Conservation (phyloP, 2,329 filamentous ascomycete species). For the Cladosporium sp. region DNA sequence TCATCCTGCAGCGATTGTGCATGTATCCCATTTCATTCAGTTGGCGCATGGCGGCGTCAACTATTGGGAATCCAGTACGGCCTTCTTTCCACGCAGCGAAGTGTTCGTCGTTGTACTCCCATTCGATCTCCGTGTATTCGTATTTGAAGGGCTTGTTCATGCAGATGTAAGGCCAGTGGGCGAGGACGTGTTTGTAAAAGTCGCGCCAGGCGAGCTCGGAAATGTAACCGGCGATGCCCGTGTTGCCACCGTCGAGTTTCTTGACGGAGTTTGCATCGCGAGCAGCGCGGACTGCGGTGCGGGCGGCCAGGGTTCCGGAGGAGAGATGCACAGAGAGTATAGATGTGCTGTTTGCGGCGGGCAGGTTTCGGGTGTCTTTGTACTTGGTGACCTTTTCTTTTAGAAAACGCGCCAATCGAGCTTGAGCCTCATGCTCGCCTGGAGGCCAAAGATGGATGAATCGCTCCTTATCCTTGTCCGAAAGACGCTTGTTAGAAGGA, state of each 20-base stretch:
- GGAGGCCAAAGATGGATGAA: conserved; percentile 64
- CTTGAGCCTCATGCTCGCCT: conserved; percentile 66
- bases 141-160: conserved; percentile 79
- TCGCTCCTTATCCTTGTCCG: conserved; percentile 53
- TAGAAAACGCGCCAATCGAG: conserved; percentile 63
- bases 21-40: conserved; percentile 65
- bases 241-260: conserved; percentile 60
- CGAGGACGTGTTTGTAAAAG: conserved; percentile 82
- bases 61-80: conserved; percentile 72
- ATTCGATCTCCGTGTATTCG: conserved; percentile 74
- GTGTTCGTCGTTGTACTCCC: conserved; percentile 67
- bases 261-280: conserved; percentile 57
- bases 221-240: conserved; percentile 69
- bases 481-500: conserved; percentile 59
- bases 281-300: conserved; percentile 62
- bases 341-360: conserved; percentile 59
- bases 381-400: conserved; percentile 60
- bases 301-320: conserved; percentile 61
- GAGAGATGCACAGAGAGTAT: conserved; percentile 67
- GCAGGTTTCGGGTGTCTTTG: conserved; percentile 60
- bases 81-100: conserved; percentile 73
- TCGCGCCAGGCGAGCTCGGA: conserved; percentile 81
- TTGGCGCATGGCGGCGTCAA: conserved; percentile 84
- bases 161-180: conserved; percentile 77
- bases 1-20: conserved; percentile 84